phyloP scores from a whole-genome alignment of 345 rosid species.

The Eucalyptus caleyi region DNA sequence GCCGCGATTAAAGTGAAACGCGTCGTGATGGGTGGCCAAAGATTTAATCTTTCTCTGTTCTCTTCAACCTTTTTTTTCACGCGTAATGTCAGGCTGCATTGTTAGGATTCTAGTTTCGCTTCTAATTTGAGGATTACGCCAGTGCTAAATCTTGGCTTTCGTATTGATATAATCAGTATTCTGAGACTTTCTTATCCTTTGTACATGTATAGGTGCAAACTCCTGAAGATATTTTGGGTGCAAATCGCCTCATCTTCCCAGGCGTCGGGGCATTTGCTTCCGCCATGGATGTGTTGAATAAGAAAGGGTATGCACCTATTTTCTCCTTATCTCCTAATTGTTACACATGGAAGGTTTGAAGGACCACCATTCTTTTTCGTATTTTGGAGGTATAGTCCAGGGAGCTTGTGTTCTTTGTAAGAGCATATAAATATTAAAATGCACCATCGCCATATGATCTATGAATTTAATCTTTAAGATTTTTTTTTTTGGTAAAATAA shows the following conservation, averaged over 20 bases:
- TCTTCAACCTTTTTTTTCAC: not conserved
- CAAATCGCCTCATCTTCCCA: conserved; percentile 73
- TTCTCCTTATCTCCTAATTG: not conserved
- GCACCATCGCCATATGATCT: not conserved
- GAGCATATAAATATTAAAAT: not conserved
- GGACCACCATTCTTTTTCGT: not conserved
- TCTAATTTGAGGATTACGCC: not conserved
- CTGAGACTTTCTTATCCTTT: not conserved
- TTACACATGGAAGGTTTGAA: not conserved
- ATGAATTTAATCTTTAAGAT: not conserved
- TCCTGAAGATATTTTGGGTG: conserved; percentile 66
- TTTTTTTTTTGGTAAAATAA: too few relatives aligned
- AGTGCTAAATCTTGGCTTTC: not conserved
- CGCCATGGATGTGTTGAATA: conserved; percentile 81
- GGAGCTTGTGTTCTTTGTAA: not conserved
- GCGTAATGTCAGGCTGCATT: not conserved
- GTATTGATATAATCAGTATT: not conserved
- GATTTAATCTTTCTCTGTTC: not conserved
- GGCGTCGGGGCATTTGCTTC: conserved; percentile 96
- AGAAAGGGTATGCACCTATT: conserved; percentile 43
- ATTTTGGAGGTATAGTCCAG: not conserved
- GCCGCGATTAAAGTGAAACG: not conserved
- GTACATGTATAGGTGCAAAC: conserved; percentile 47
- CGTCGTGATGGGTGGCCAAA: not conserved
- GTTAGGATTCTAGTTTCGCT: not conserved